phyloP scores from a whole-genome alignment of 768 basidiomycete genomes.

The Phylloporus arenicola region DNA sequence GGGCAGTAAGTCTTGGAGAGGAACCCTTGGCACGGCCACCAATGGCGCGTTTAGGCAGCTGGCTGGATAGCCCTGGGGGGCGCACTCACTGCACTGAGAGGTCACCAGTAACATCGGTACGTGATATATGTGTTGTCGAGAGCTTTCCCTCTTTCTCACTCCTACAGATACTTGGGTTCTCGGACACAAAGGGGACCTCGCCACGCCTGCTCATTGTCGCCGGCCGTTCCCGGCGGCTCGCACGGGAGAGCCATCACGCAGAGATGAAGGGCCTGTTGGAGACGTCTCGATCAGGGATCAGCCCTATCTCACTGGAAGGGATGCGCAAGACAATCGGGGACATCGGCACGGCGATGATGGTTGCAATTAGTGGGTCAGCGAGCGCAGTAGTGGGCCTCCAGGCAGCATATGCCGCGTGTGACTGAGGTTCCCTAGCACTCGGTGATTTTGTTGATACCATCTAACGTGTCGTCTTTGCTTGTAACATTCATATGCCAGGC shows the following conservation, averaged over 20 bases:
- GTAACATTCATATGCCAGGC: no score
- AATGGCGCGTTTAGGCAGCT: neutral
- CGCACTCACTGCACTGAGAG: neutral
- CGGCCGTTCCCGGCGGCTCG: constrained; percentile 69
- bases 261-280: constrained; percentile 65
- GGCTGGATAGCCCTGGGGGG: neutral
- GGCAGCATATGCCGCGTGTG: constrained; percentile 39
- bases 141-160: neutral
- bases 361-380: constrained; percentile 41
- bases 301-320: constrained; percentile 8
- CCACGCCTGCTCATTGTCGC: constrained; percentile 55
- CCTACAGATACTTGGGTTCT: constrained; percentile 36
- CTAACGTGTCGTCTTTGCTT: no score
- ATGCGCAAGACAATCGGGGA: constrained; percentile 83
- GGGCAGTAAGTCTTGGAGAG: constrained; percentile 13
- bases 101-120: neutral
- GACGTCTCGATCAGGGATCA: constrained; percentile 23
- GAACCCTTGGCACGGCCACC: neutral
- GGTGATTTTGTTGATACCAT: no score
- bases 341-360: constrained; percentile 74
- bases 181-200: constrained; percentile 46
- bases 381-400: constrained; percentile 64
- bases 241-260: constrained; percentile 60
- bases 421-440: neutral
- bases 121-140: neutral